Conservation (phyloP, 441 rosid genomes). For the Hura crepitans region DNA sequence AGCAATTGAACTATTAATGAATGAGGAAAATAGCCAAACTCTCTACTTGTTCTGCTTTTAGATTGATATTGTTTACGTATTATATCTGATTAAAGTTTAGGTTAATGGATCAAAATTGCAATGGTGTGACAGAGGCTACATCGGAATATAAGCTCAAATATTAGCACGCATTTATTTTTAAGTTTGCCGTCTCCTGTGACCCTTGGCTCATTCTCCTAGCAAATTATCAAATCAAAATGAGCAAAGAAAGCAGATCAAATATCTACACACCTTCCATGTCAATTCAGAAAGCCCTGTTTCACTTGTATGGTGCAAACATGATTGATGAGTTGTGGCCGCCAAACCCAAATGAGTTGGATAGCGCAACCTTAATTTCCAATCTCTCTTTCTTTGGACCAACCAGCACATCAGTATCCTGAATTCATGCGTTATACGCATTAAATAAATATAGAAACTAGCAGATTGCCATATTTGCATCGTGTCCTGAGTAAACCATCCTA, state of each 20-base stretch:
- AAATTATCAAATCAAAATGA: background rate
- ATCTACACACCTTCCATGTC: slow-evolving; percentile 41
- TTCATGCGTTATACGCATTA: slow-evolving; percentile 20
- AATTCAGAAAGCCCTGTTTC: slow-evolving; percentile 29
- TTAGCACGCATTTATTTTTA: background rate
- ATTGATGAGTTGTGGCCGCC: slow-evolving; percentile 99
- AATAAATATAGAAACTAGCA: background rate
- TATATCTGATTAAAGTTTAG: too few relatives aligned
- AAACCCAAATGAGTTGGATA: slow-evolving; percentile 94
- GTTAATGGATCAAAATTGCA: background rate
- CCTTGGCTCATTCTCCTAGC: background rate
- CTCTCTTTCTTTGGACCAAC: slow-evolving; percentile 93
- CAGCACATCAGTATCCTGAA: slow-evolving; percentile 67
- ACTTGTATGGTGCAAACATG: slow-evolving; percentile 82
- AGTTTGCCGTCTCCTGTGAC: background rate
- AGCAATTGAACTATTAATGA: too few relatives aligned
- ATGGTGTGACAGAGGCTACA: background rate
- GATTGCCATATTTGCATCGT: background rate
- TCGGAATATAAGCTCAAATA: background rate
- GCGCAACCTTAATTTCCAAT: slow-evolving; percentile 71
- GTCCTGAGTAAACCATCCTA: background rate
- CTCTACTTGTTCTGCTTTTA: too few relatives aligned
- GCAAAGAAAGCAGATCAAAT: background rate
- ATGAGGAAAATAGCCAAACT: too few relatives aligned
- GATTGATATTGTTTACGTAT: too few relatives aligned